Conservation (phyloP, 2,329 filamentous ascomycete genomes). For the Podosphaera xanthii region DNA sequence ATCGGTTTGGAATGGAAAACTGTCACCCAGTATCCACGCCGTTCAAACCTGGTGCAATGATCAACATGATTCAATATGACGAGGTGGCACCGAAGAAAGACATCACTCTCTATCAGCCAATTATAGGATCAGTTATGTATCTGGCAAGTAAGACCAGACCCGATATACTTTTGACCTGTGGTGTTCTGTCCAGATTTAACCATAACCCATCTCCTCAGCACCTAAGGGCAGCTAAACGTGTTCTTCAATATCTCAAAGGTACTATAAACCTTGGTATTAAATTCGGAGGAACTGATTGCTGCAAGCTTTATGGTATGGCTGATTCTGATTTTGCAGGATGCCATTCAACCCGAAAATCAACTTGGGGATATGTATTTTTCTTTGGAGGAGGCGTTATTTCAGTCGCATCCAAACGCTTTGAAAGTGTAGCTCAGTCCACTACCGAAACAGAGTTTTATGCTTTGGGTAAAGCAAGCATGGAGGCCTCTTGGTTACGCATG, state of each 20-base stretch:
- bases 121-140: slow-evolving; percentile 1
- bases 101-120: not conserved
- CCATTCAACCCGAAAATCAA: not conserved
- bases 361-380: not conserved
- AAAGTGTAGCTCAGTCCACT: not conserved
- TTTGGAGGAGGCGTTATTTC: not conserved
- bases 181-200: not conserved
- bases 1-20: not conserved
- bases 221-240: not conserved
- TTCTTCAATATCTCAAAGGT: not conserved
- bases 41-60: not conserved
- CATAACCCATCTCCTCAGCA: not conserved
- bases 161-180: not conserved
- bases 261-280: not conserved
- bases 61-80: not conserved
- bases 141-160: not conserved
- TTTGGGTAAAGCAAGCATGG: not conserved
- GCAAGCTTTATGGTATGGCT: not conserved
- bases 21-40: not conserved
- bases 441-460: not conserved
- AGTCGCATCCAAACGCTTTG: not conserved
- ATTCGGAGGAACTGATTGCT: not conserved
- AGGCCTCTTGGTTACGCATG: not conserved
- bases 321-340: not conserved
- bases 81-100: not conserved